Percentiles rank a stretch among this genome's conserved stretches.
These are phyloP conservation scores for Boechera retrofracta DNA, from an alignment of 345 rosid genomes.

Conservation along the genomic window DNA sequence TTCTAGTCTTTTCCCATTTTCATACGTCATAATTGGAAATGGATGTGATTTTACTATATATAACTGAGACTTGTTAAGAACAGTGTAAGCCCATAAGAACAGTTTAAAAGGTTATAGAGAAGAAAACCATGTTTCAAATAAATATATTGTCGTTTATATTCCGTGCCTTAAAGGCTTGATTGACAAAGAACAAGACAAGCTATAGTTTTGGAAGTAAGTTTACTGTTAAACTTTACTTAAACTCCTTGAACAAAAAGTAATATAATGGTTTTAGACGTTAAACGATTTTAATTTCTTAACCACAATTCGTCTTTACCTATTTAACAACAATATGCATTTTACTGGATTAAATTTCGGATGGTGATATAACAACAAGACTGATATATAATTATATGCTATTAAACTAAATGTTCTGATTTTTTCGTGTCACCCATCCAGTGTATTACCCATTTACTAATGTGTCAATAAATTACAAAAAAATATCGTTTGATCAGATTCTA, in stretches of 20 bases:
- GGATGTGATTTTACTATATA: not conserved
- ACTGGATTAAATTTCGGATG: not conserved
- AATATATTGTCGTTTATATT: no score
- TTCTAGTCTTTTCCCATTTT: not conserved
- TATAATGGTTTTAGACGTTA: no score
- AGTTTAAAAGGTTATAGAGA: no score
- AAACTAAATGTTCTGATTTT: not conserved
- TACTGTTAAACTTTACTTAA: no score
- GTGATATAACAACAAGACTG: not conserved
- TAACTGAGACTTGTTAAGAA: not conserved
- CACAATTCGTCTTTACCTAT: not conserved
- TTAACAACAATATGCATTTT: not conserved
- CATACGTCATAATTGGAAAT: not conserved
- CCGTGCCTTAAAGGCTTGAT: no score
- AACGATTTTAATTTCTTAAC: not conserved
- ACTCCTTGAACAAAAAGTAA: not conserved
- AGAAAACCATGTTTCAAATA: no score
- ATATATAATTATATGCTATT: not conserved
- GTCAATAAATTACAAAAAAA: not conserved
- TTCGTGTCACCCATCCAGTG: not conserved
- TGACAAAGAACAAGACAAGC: no score
- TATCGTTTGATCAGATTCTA: not conserved
- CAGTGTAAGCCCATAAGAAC: conserved; percentile 13
- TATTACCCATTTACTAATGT: not conserved
- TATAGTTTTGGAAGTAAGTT: no score